Evolutionary conservation across 1,139 yeast genomes (phyloP).

Genomic region (Geotrichum cucujoidarum): DNA sequence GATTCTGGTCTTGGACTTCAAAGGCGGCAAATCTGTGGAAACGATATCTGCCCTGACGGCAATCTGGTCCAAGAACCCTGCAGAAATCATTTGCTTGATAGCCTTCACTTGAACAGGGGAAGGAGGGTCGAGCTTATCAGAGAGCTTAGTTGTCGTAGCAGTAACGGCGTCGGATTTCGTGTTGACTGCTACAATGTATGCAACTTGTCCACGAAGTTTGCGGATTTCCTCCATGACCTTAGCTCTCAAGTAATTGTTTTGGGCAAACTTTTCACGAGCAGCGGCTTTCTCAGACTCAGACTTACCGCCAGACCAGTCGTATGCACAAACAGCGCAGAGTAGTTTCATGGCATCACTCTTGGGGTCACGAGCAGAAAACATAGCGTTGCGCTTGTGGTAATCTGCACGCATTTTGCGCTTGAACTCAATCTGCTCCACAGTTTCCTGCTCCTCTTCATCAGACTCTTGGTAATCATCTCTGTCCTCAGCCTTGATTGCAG

Average conservation of each 20-base stretch:
- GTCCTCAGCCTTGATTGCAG: constrained; percentile 29
- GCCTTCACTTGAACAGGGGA: constrained; percentile 63
- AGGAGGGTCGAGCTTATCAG: constrained; percentile 64
- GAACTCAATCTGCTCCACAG: constrained; percentile 39
- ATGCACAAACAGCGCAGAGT: constrained; percentile 83
- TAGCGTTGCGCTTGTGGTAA: constrained; percentile 52
- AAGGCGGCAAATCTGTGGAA: constrained; percentile 48
- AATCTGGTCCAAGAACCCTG: constrained; percentile 89
- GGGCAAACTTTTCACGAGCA: constrained; percentile 43
- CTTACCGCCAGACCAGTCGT: constrained; percentile 52
- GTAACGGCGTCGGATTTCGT: constrained; percentile 52
- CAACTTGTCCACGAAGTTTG: constrained; percentile 74
- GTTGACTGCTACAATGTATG: constrained; percentile 62
- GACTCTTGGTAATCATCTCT: constrained; percentile 23
- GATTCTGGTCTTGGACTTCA: constrained; percentile 45
- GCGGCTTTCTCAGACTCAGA: neutral
- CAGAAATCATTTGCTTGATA: constrained; percentile 83
- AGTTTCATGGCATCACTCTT: constrained; percentile 70
- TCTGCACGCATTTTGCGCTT: constrained; percentile 46
- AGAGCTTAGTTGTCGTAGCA: constrained; percentile 43
- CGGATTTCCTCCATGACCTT: constrained; percentile 72
- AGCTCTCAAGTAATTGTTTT: constrained; percentile 54
- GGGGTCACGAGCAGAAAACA: constrained; percentile 64
- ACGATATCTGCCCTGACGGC: constrained; percentile 77
- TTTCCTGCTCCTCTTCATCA: constrained; percentile 30